Base-by-base conservation (phyloP, 306 rosid genomes). In the Mucuna pruriens region DNA sequence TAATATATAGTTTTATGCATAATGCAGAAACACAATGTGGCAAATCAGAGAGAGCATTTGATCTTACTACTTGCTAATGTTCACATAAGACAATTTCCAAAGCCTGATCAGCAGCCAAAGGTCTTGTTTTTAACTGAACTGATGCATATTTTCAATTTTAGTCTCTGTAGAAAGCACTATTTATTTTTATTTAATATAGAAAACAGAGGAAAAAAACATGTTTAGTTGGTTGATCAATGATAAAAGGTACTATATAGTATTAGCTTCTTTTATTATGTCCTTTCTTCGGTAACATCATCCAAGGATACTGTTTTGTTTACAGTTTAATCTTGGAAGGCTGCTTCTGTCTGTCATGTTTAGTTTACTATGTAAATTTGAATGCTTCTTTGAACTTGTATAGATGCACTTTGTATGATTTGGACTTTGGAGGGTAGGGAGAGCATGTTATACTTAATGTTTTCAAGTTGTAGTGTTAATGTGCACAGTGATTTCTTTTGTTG, bases 71-170 rank as follows among this genome's bases (percentile, higher is more conserved):
- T 95, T 75, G 99, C 99, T 74, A 95, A 95, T 83, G 99, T 95
- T 82, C 99, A 95, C 87, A 92, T 92, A 78, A 86, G 99, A 63
- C 99, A 91, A 70, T 88, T 95, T 86, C 99, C 97, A 0, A 93
- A 92, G 85, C 95, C 98, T 76, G 99, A 93, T 89, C 99, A 95
- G 77, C 99, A 95, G 77, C 99, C 99, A 20, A 95, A 93, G 99
- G 99, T 95, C 69, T 33, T 33, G 91, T 57, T 64, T 69, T 70
- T 34, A 68, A 38, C 23, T 77, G 40, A 57, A 74, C 20, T 77
- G 38, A 62, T 36, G 26, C 63, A 9, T 46, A 63, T 52, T 82
- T 60, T 73, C 17, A 61, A 25, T 68, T 70, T 44, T 54, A 13
- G 55, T 25, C 12, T 55, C 3, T 29, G 25, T 60, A 40, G 61